Conservation (phyloP, 768 basidiomycete species). For the Tylopilus intermedius region DNA sequence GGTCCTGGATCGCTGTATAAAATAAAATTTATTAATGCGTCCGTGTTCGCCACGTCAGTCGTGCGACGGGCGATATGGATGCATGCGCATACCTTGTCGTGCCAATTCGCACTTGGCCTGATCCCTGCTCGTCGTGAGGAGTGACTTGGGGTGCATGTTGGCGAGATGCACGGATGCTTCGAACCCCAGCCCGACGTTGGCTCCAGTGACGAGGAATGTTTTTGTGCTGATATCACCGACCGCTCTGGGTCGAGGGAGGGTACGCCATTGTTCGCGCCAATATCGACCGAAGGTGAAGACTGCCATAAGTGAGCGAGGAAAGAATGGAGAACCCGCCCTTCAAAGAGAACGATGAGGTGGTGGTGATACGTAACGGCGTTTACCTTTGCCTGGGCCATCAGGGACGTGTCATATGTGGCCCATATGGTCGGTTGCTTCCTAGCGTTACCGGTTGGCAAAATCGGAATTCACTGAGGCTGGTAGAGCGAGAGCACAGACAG, state of each 20-base stretch:
- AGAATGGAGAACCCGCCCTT: too few species aligned
- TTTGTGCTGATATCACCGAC: conserved; percentile 38
- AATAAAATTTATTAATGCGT: background rate
- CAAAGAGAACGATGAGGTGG: too few species aligned
- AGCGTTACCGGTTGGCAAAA: too few species aligned
- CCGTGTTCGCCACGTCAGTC: background rate
- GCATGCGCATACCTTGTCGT: conserved; percentile 12
- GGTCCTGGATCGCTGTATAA: conserved; percentile 15
- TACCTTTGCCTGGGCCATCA: too few species aligned
- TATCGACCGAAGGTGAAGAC: conserved; percentile 11
- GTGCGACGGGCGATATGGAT: background rate
- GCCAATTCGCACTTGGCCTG: conserved; percentile 23
- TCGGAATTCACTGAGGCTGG: too few species aligned
- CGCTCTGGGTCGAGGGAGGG: conserved; percentile 12
- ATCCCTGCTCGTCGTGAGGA: conserved; percentile 34
- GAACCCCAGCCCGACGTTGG: conserved; percentile 40
- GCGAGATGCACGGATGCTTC: conserved; percentile 31
- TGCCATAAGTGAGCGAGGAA: conserved; percentile 6
- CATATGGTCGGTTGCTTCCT: too few species aligned
- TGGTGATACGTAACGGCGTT: too few species aligned
- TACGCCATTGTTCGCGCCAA: conserved; percentile 22
- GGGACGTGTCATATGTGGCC: too few species aligned
- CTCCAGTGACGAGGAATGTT: conserved; percentile 47
- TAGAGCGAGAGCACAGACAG: too few species aligned
- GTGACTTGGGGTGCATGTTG: conserved; percentile 26